Percentiles rank a stretch among this genome's conserved stretches.
Evolutionary conservation across 805 yeast species (phyloP).

Genomic region (Candida tammaniensis): DNA sequence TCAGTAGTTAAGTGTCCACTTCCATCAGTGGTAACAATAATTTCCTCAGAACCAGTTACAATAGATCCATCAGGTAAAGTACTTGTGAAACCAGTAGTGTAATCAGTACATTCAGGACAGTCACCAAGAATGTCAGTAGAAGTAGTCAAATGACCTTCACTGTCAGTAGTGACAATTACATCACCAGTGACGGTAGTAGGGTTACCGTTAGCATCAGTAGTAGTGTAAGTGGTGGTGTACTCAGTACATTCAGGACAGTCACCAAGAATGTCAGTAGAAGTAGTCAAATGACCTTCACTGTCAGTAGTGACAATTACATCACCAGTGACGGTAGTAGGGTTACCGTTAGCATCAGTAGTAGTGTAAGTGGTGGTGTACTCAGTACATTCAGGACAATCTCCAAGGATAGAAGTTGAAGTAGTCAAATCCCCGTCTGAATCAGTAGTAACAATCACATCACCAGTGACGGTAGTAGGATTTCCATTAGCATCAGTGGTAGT

Average conservation of each 20-base stretch:
- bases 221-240: constrained; percentile 16
- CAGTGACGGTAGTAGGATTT: constrained; percentile 11
- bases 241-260: constrained; percentile 12
- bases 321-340: constrained; percentile 11
- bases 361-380: constrained; percentile 12
- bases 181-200: constrained; percentile 13
- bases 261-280: constrained; percentile 11
- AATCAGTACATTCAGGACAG: constrained; percentile 9
- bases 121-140: constrained; percentile 10
- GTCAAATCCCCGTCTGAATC: constrained; percentile 13
- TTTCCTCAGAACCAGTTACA: constrained; percentile 13
- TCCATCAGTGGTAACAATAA: constrained; percentile 14
- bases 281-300: constrained; percentile 13
- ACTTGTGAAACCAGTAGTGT: constrained; percentile 15
- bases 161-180: constrained; percentile 16
- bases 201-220: constrained; percentile 13
- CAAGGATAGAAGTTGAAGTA: constrained; percentile 6
- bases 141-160: constrained; percentile 12
- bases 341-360: constrained; percentile 10
- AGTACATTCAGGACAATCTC: constrained; percentile 12
- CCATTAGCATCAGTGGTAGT: constrained; percentile 11
- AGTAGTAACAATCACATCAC: constrained; percentile 17
- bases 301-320: constrained; percentile 19
- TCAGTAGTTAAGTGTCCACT: constrained; percentile 12
- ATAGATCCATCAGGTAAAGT: constrained; percentile 14